Evolutionary conservation across 139 green algal species (phyloP), one percentile per base, ranked within the genome.

Genomic region (Chlamydomonas asymmetrica): DNA sequence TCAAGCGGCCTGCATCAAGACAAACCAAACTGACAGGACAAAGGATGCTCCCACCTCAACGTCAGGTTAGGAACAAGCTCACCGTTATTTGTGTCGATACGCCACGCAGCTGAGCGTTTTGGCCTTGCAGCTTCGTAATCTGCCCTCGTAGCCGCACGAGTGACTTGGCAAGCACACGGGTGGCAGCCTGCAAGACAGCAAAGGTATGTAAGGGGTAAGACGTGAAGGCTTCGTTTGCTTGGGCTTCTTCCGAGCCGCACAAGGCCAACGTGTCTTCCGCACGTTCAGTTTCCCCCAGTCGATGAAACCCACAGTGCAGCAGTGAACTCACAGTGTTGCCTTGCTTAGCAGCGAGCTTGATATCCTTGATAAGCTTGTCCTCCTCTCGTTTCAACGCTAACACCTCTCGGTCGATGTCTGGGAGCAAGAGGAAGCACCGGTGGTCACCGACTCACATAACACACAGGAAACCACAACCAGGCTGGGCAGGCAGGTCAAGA

Each of bases 341-440:
- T 34, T 82, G 56, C 60, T 85, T 82, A 27, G 88, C 85, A 2
- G 83, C 77, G 20, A 78, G 67, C 64, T 92, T 92, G 41, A 92
- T 92, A 34, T 92, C 85, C 18, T 40, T 52, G 18, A 90, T 80
- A 20, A 91, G 78, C 71, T 86, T 87, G 34, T 80, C 49, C 68
- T 92, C 88, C 62, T 92, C 88, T 2, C 88, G 79, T 10, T 84
- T 79, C 23, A 92, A 65, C 16, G 61, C 41, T 56, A 83, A 6
- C 4, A 88, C 25, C 62, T 92, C 88, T 2, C 88, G 73, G 20
- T 92, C 83, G 13, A 92, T 41, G 18, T 91, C 88, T 90, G 81
- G 3, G 60, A 13, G 48, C 8, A 59, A 31, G 4, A 31, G 22
- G 35, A 25, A 65, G 52, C 1, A 37, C 4, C n/a, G n/a, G 4